These are phyloP conservation scores for Primulina huaijiensis DNA, from an alignment of 257 asterid genomes.

Conservation along the genomic window DNA sequence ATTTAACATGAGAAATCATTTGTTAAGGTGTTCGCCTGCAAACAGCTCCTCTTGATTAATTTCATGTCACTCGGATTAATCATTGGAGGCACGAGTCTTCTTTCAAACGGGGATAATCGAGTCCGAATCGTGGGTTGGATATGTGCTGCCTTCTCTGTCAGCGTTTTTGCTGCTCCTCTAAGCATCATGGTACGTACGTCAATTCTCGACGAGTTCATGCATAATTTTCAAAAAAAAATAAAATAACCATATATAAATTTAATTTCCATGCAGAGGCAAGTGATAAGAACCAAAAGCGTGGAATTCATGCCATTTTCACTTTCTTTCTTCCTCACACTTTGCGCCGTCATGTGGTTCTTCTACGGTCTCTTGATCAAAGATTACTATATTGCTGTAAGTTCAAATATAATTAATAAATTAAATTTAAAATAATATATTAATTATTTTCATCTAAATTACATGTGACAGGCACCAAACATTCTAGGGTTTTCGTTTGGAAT, in stretches of 20 bases:
- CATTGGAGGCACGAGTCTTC: conserved; percentile 26
- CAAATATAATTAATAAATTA: neutral
- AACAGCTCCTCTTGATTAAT: conserved; percentile 49
- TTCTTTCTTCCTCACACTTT: conserved; percentile 67
- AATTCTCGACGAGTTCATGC: too few species aligned
- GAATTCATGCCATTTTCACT: conserved; percentile 77
- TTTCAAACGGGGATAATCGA: conserved; percentile 28
- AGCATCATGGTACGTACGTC: conserved; percentile 59
- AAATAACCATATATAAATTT: too few species aligned
- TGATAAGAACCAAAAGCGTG: conserved; percentile 65
- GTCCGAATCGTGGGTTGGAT: conserved; percentile 54
- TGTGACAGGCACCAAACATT: conserved; percentile 40
- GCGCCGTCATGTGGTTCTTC: conserved; percentile 77
- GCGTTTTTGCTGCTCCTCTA: conserved; percentile 78
- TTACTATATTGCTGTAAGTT: conserved; percentile 71
- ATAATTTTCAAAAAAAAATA: too few species aligned
- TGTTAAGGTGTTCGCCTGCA: conserved; percentile 44
- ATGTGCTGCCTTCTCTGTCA: conserved; percentile 65
- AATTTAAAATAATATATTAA: too few species aligned
- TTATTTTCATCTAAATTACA: neutral
- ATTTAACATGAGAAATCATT: too few species aligned
- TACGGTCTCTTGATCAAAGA: conserved; percentile 65
- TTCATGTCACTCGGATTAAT: conserved; percentile 35
- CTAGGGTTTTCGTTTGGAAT: conserved; percentile 39
- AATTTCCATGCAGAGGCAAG: conserved; percentile 22